Percentiles rank a stretch among this genome's conserved stretches.
Conservation (phyloP, 139 green algal genomes). For the Chlorella sp. region DNA sequence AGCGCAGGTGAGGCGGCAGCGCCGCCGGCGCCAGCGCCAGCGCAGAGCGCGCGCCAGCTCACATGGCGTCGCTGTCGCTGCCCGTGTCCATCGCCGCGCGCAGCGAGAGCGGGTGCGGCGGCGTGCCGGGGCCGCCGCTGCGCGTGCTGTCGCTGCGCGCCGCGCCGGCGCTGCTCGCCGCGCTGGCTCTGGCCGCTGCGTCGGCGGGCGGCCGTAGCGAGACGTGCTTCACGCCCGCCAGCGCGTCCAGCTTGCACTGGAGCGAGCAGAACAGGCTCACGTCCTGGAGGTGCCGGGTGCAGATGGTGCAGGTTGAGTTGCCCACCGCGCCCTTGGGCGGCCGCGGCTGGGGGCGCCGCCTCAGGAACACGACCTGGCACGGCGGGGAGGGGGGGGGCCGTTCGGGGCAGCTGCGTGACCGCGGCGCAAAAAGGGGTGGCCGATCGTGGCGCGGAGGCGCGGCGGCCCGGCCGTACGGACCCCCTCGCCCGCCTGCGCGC, state of each 20-base stretch:
- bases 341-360: constrained; percentile 68
- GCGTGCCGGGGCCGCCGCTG: constrained; percentile 25
- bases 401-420: too few species aligned
- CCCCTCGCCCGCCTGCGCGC: too few species aligned
- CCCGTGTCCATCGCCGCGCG: not conserved
- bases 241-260: constrained; percentile 47
- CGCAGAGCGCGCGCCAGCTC: not conserved
- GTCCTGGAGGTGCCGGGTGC: constrained; percentile 45
- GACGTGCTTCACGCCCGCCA: constrained; percentile 18
- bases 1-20: not conserved
- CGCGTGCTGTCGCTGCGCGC: constrained; percentile 19
- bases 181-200: not conserved
- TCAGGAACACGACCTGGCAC: constrained; percentile 86
- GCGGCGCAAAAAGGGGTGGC: too few species aligned
- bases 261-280: constrained; percentile 44
- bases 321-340: constrained; percentile 47
- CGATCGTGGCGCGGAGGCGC: too few species aligned
- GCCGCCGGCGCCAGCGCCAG: not conserved
- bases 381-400: too few species aligned
- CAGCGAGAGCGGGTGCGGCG: constrained; percentile 3
- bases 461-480: too few species aligned
- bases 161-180: not conserved
- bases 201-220: not conserved
- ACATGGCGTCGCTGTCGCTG: constrained; percentile 31
- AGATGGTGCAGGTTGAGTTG: constrained; percentile 34